Base-by-base conservation (phyloP, 2,329 filamentous ascomycete species). In the Colletotrichum tamarilloi region DNA sequence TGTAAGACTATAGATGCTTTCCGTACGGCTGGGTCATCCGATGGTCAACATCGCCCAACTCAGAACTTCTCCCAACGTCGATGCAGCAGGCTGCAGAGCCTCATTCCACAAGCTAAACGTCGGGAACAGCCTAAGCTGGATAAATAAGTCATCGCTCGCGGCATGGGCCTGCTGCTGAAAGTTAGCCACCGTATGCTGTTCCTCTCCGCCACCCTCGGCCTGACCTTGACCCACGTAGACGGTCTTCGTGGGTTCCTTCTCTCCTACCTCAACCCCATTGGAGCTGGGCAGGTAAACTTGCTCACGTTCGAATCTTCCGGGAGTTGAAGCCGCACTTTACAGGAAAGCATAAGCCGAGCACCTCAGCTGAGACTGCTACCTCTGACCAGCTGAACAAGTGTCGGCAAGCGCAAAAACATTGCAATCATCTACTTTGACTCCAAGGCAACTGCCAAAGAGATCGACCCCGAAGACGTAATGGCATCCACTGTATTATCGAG, bases 401-500 rank as follows among this genome's bases (percentile, higher is more conserved):
- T 46, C 14, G 35, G 62, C 9, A 65, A 57, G 53, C 24, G 26
- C 52, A 22, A 65, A 22, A 65, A 12, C 24, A 2, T 26, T 19
- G 42, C 19, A 19, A 42, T 42, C 35, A 22, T 24, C 26, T 52
- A 19, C 14, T 26, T 28, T 30, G 42, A 22, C 19, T 38, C 11
- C 16, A 2, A 26, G n/a, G 24, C 19, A 28, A 35, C 32, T 6
- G 16, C 19, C 6, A 46, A 16, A 14, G 28, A 63, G 38, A 42
- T 19, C 16, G 38, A 26, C 3, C 7, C 42, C 24, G 28, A 49
- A 11, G 19, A 49, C 46, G 8, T 14, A 22, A 73, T 74, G 72
- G 52, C 68, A 26, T 73, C 49, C 52, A 60, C 32, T 32, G 30
- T 35, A 35, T 63, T 24, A n/a, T 74, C 59, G n/a, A 38, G 24